Evolutionary conservation across 1,284 basidiomycete genomes (phyloP).

Genomic region (Sporisorium exsertum): DNA sequence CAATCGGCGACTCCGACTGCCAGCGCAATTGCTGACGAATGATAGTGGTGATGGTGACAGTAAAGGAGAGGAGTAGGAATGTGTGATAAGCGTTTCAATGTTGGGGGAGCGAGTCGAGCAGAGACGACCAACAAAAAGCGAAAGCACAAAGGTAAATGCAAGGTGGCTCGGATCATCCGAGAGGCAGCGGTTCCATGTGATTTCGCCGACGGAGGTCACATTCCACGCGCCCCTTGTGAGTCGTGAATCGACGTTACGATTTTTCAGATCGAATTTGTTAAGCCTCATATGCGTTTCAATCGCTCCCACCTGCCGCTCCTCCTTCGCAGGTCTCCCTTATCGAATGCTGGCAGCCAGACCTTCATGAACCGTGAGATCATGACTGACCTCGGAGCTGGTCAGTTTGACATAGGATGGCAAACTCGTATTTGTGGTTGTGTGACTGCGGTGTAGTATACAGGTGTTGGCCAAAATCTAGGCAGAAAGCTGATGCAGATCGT

Average conservation of each 20-base stretch:
- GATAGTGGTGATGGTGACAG: background rate
- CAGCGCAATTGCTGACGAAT: background rate
- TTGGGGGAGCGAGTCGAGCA: background rate
- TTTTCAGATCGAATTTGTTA: background rate
- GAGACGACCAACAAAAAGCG: background rate
- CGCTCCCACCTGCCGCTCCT: background rate
- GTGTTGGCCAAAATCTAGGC: background rate
- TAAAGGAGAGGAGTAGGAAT: background rate
- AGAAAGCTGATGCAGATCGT: background rate
- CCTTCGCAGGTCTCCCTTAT: background rate
- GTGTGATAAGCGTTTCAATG: background rate
- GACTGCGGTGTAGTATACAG: conserved; percentile 3
- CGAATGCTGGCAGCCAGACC: background rate
- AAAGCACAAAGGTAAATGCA: background rate
- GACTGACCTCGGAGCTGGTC: too few species aligned
- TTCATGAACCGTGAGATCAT: too few species aligned
- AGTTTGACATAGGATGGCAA: background rate
- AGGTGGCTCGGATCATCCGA: background rate
- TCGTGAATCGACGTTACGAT: background rate
- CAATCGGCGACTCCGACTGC: background rate
- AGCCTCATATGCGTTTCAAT: background rate
- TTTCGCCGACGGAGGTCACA: background rate
- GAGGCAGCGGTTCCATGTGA: too few species aligned
- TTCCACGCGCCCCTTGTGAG: background rate
- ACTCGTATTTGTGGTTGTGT: background rate